Evolutionary conservation across 768 basidiomycete genomes (phyloP), one percentile per base, ranked within the genome.

Genomic region (Boletus rubescentipes): DNA sequence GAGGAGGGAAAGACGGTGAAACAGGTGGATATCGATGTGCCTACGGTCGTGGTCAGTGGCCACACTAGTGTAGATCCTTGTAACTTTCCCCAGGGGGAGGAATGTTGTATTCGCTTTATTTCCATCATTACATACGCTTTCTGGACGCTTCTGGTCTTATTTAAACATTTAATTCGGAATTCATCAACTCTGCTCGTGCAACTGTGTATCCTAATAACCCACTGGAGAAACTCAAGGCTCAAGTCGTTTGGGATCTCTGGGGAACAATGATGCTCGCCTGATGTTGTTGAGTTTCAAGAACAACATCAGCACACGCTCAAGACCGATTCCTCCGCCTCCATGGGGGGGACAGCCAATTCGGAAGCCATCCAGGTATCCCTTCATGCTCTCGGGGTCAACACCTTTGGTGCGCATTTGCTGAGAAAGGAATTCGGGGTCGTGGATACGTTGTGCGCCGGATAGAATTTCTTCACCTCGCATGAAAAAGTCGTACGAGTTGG

Each of bases 401-500:
- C 91, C 93, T 68, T 89, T 91, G 60, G 74, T 77, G 54, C 79
- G 79, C 94, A 98, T 98, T 72, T 90, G 84, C 73, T 91, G 82
- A 48, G 77, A 78, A 57, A 98, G 84, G 49, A 98, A 75, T 11
- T 73, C 72, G 6, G 97, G 83, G 61, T 98, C 93, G 73, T 99
- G 97, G 51, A 98, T 87, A 73, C 97, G 93, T 71, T 99, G 97
- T 26, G 96, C 97, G 15, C 97, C 97, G 4, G 96, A 98, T 37
- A 98, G 80, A 66, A 99, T 98, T 72, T 99, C 97, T 74, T 99
- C 94, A 11, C 97, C 97, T 31, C 97, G 85, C 96, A 99, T 98
- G 82, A 99, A 98, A 76, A 99, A 98, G 75, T 99, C 97, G 72
- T 98, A 99, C 21, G 97, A 98, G 74, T 98, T 98, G 46, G 97